Evolutionary conservation across 2,329 filamentous ascomycete genomes (phyloP).

Genomic region (Colletotrichum sp.): DNA sequence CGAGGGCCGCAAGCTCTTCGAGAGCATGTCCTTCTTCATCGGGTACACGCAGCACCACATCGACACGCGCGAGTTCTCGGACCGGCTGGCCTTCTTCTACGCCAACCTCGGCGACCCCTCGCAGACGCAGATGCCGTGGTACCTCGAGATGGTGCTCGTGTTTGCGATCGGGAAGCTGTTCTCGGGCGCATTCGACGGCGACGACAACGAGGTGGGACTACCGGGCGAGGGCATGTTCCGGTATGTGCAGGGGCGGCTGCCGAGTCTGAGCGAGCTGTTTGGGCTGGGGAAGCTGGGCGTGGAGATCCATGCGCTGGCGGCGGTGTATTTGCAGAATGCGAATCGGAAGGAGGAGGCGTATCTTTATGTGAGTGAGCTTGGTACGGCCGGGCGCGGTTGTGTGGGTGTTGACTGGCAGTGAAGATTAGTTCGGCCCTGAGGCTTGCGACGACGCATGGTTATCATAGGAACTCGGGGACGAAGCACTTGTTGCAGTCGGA

Average conservation of each 20-base stretch:
- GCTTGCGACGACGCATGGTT: slow-evolving; percentile 16
- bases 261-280: neutral
- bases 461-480: slow-evolving; percentile 16
- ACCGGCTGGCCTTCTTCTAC: slow-evolving; percentile 15
- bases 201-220: neutral
- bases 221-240: slow-evolving; percentile 4
- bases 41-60: slow-evolving; percentile 28
- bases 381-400: too few species aligned
- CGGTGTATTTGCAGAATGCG: slow-evolving; percentile 17
- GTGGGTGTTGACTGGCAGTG: too few species aligned
- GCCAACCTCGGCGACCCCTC: neutral
- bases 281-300: slow-evolving; percentile 5
- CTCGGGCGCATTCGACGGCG: neutral
- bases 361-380: slow-evolving; percentile 8
- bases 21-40: slow-evolving; percentile 26
- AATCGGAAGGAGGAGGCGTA: slow-evolving; percentile 21
- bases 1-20: slow-evolving; percentile 22
- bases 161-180: slow-evolving; percentile 19
- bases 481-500: slow-evolving; percentile 5
- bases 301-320: slow-evolving; percentile 13
- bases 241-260: neutral
- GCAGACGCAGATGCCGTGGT: slow-evolving; percentile 5
- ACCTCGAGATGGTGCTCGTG: slow-evolving; percentile 12
- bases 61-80: slow-evolving; percentile 25
- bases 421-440: slow-evolving; percentile 10